Percentiles rank a stretch among this genome's conserved stretches.
Conservation (phyloP, 2,329 filamentous ascomycete species). For the Elsinoe australis region DNA sequence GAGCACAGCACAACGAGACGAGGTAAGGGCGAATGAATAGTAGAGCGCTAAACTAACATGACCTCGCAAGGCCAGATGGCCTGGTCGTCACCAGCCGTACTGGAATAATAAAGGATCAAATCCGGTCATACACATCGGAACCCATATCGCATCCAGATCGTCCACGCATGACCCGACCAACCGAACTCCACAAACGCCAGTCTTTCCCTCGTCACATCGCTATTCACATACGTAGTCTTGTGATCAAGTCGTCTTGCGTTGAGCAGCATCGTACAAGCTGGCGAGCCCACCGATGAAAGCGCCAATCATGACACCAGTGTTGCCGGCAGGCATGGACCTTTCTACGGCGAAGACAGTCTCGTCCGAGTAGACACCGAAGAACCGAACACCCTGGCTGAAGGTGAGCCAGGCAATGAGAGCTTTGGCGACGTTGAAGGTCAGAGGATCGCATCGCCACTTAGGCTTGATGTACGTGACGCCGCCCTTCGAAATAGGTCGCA, state of each 20-base stretch:
- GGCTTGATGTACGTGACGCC: slow-evolving; percentile 30
- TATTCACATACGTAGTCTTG: background rate
- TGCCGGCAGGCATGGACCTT: slow-evolving; percentile 61
- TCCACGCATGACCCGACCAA: background rate
- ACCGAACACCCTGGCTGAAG: slow-evolving; percentile 59
- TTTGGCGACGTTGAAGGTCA: slow-evolving; percentile 86
- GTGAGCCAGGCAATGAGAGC: slow-evolving; percentile 74
- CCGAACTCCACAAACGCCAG: slow-evolving; percentile 9
- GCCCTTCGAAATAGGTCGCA: slow-evolving; percentile 45
- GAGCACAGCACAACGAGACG: no score
- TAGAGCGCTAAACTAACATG: no score
- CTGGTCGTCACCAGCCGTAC: no score
- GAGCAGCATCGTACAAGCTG: slow-evolving; percentile 68
- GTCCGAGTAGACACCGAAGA: slow-evolving; percentile 54
- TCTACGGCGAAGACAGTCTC: slow-evolving; percentile 57
- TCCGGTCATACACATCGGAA: slow-evolving; percentile 10
- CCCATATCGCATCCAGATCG: slow-evolving; percentile 5
- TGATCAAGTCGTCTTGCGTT: slow-evolving; percentile 44
- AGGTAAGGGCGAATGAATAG: no score
- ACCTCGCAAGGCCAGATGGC: no score
- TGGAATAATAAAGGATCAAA: no score
- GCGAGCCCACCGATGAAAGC: slow-evolving; percentile 59
- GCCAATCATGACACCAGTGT: slow-evolving; percentile 61
- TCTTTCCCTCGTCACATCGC: background rate
- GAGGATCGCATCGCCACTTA: slow-evolving; percentile 66